Evolutionary conservation across 352 stramenopile species (phyloP), one percentile per base, ranked within the genome.

Genomic region (Phytophthora megakarya): DNA sequence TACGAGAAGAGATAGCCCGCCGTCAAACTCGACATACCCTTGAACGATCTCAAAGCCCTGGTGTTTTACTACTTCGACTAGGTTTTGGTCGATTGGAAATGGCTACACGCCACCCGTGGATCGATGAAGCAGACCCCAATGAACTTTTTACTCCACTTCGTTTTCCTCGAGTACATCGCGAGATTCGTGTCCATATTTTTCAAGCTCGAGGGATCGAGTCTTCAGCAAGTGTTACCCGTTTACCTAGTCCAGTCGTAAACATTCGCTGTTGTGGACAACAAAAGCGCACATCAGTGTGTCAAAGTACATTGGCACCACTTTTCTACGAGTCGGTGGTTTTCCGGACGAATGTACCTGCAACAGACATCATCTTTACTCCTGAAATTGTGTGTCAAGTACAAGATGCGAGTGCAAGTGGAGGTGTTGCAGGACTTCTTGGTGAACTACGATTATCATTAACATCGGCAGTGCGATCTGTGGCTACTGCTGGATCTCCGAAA

Each of bases 321-420:
- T 97, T 87, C 50, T 96, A 96, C 59, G 83, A 95, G 37, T 89
- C 86, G 0, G 52, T 92, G 1, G 69, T 88, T 3, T 93, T 97
- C 19, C 49, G 78, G 0, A 47, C 67, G 8, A 67, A 80, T 35
- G 63, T 90, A 5, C 70, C 65, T 16, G 50, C 59, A n/a, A 77
- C 90, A 1, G 73, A 93, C 8, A 33, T 80, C 0, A 49, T 61
- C 1, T 96, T 84, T 51, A 81, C 75, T 0, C 88, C 88, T 0
- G 80, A 96, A 28, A 64, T 97, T 5, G 59, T 94, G 1, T 26
- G 97, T 11, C 73, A 90, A 55, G 64, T 97, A 0, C 78, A 89
- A 32, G 85, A 96, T 48, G 65, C 73, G 0, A 76, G 70, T 19
- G 69, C 70, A 5, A 84, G 65, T 12, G 40, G 45, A 9, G 47